These are phyloP conservation scores for Helminthosporium solani DNA, from an alignment of 2,329 filamentous ascomycete genomes.

Conservation along the genomic window DNA sequence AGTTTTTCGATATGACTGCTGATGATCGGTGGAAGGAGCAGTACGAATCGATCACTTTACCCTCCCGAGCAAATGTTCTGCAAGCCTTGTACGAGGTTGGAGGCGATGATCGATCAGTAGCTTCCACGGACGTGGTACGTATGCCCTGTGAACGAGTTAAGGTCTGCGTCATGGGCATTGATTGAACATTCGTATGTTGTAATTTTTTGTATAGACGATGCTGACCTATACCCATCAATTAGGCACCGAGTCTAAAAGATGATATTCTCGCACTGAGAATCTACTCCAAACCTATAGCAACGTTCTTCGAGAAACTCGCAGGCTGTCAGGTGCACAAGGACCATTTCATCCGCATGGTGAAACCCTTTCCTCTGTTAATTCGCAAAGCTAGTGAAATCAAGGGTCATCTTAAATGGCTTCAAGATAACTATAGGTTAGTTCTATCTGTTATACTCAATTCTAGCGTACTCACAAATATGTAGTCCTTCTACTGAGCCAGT, in stretches of 20 bases:
- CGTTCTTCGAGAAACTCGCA: not conserved
- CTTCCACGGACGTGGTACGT: too few species aligned
- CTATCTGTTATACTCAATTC: not conserved
- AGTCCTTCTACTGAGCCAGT: too few species aligned
- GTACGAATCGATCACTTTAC: too few species aligned
- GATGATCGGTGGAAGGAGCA: not conserved
- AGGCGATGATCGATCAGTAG: too few species aligned
- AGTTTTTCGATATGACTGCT: not conserved
- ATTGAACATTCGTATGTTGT: too few species aligned
- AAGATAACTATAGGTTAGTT: not conserved
- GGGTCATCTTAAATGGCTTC: not conserved
- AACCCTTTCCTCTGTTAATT: not conserved
- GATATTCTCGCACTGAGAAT: conserved; percentile 1
- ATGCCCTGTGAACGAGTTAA: too few species aligned
- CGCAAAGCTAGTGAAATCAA: not conserved
- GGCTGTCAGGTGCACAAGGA: not conserved
- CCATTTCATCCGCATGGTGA: not conserved
- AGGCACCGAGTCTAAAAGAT: not conserved
- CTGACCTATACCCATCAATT: too few species aligned
- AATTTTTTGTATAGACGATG: too few species aligned
- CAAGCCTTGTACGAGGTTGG: not conserved
- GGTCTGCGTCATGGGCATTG: too few species aligned
- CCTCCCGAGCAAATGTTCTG: not conserved
- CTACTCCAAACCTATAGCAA: not conserved
- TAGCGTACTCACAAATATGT: too few species aligned